These are phyloP conservation scores for Aquilaria yunnanensis DNA, from an alignment of 345 rosid genomes.

Conservation along the genomic window DNA sequence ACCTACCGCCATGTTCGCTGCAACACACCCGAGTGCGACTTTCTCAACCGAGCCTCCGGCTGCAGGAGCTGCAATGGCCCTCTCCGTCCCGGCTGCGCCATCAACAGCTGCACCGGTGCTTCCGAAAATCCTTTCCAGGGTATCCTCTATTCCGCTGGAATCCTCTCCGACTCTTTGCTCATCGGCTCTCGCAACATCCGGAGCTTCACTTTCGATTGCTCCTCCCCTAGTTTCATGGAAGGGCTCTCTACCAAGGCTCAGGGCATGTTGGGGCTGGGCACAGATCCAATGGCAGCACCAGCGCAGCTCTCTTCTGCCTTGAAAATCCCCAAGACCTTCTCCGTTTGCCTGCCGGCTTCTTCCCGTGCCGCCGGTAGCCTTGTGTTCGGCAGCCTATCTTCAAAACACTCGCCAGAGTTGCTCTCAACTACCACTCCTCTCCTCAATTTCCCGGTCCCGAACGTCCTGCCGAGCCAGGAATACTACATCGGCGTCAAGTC, in stretches of 20 bases:
- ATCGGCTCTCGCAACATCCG: not conserved
- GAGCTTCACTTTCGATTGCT: not conserved
- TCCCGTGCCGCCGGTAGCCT: conserved; percentile 6
- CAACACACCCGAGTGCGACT: not conserved
- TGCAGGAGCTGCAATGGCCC: not conserved
- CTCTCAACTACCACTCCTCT: conserved; percentile 12
- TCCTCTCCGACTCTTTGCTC: not conserved
- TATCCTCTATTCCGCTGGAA: not conserved
- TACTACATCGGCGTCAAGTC: conserved; percentile 23
- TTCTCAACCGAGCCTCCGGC: not conserved
- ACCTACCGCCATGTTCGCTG: not conserved
- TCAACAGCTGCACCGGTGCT: not conserved
- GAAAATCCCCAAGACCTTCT: not conserved
- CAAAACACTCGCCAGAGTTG: conserved; percentile 9
- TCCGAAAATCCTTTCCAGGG: not conserved
- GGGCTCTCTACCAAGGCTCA: not conserved
- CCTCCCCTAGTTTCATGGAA: not conserved
- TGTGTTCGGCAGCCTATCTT: conserved; percentile 13
- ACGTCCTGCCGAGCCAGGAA: not conserved
- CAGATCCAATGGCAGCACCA: not conserved
- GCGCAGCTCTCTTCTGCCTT: conserved; percentile 6
- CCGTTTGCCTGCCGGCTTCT: conserved; percentile 20
- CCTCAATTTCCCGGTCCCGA: not conserved
- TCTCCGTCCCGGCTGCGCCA: not conserved
- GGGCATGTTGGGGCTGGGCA: conserved; percentile 14